Conservation (phyloP, 331 rosid species). For the Pyracantha coccinea region DNA sequence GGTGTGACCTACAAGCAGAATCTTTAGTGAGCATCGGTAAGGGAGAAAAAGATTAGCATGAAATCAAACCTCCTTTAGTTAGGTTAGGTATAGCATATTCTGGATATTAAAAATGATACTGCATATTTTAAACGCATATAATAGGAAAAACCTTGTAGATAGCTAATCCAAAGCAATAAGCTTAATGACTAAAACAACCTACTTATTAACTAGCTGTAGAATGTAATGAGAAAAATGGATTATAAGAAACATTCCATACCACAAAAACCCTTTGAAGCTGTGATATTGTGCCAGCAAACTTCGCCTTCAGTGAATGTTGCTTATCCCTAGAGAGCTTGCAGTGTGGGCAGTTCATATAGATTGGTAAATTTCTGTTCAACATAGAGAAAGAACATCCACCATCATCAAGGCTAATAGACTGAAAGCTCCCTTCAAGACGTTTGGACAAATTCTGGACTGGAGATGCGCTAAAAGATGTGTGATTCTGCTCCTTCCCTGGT, state of each 20-base stretch:
- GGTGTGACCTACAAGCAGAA: slow-evolving; percentile 76
- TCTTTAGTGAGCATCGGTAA: slow-evolving; percentile 17
- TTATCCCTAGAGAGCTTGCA: slow-evolving; percentile 58
- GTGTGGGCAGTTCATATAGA: slow-evolving; percentile 86
- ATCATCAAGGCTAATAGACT: slow-evolving; percentile 26
- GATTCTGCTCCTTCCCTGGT: slow-evolving; percentile 34
- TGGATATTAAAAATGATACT: neutral
- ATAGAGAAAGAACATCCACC: slow-evolving; percentile 56
- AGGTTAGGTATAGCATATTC: neutral
- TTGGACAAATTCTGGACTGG: slow-evolving; percentile 28
- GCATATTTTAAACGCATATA: neutral
- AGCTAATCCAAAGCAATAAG: neutral
- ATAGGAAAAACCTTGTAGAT: neutral
- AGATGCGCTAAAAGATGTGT: slow-evolving; percentile 27
- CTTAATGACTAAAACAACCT: neutral
- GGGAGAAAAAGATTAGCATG: neutral
- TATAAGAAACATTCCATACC: slow-evolving; percentile 44
- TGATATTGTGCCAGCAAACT: slow-evolving; percentile 72
- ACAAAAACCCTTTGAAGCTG: slow-evolving; percentile 86
- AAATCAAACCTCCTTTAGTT: neutral
- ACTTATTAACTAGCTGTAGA: neutral
- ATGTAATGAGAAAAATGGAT: slow-evolving; percentile 1
- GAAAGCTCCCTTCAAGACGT: slow-evolving; percentile 18
- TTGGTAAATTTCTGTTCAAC: slow-evolving; percentile 69
- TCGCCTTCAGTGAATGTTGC: slow-evolving; percentile 47